Evolutionary conservation across 179 eudicot species (phyloP), one percentile per base, ranked within the genome.

Genomic region (Kewa caespitosa): DNA sequence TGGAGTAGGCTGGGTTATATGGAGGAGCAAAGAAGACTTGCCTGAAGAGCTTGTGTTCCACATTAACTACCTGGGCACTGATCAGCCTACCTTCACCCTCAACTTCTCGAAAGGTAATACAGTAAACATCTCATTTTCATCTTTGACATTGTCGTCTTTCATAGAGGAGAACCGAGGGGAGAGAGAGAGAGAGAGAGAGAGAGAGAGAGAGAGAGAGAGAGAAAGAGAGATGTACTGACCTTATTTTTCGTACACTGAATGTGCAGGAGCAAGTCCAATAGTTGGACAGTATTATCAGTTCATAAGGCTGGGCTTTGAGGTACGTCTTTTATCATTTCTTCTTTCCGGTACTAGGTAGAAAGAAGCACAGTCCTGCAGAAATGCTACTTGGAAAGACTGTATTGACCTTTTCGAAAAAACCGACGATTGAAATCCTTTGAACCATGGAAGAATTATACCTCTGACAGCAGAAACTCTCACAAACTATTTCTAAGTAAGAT

Each of bases 11-110:
- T 87, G 92, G 90, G 86, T 82, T 38, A 52, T 89, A 0, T 89
- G 92, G 90, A 87, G 92, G 83, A 87, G 75, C 85, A 84, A 89
- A 72, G 87, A 85, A 33, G 92, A 89, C 59, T 84, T 89, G 65
- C 92, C 90, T 1, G 90, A 87, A 0, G 90, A 89, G 73, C 89
- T 88, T 2, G 85, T 88, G 86, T 88, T 88, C 75, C 88, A 88
- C 38, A 88, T 87, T 8, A 87, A 89, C 83, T 87, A 85, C 69
- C 90, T 87, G 36, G 92, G 92, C 8, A 81, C 89, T 72, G 90
- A 89, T 81, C 90, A 89, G 43, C 90, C 92, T 43, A 89, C 90
- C 20, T 89, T 87, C 76, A 87, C 90, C 62, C 92, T 87, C 55
- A 89, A 89, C 65, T 89, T 89, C 87, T 89, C 90, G 52, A 87